These are phyloP conservation scores for Porodaedalea pini DNA, from an alignment of 1,284 basidiomycete genomes.

Conservation along the genomic window DNA sequence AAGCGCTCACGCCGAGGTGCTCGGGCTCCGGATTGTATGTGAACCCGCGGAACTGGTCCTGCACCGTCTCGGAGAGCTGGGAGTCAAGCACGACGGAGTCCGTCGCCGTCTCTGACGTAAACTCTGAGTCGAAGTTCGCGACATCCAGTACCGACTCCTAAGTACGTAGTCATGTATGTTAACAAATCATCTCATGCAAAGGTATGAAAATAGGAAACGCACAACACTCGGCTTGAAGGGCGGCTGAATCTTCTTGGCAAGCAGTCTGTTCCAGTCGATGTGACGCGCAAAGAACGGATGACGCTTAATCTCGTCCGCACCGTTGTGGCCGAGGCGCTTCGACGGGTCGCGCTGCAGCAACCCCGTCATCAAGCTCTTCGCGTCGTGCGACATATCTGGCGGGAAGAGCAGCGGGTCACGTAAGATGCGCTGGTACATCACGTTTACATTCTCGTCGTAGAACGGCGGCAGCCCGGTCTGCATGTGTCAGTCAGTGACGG, in stretches of 20 bases:
- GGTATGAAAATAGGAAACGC: conserved; percentile 30
- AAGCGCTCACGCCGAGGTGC: conserved; percentile 15
- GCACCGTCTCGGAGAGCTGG: conserved; percentile 88
- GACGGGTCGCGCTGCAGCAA: conserved; percentile 88
- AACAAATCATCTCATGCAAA: background rate
- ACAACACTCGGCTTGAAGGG: conserved; percentile 98
- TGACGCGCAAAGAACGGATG: conserved; percentile 96
- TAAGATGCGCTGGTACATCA: conserved; percentile 97
- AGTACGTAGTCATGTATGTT: conserved; percentile 5
- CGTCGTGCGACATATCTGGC: conserved; percentile 85
- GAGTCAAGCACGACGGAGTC: conserved; percentile 94
- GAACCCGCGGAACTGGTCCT: conserved; percentile 90
- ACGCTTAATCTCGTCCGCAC: conserved; percentile 94
- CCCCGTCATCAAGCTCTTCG: conserved; percentile 82
- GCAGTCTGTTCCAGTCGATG: conserved; percentile 88
- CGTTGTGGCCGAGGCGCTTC: conserved; percentile 83
- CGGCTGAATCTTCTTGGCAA: conserved; percentile 95
- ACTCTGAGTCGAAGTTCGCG: conserved; percentile 93
- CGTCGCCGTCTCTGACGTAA: conserved; percentile 88
- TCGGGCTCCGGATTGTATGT: conserved; percentile 70
- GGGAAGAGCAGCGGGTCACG: conserved; percentile 94
- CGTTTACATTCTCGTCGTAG: conserved; percentile 98
- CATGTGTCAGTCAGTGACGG: background rate
- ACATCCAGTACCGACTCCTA: conserved; percentile 80
- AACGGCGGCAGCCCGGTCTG: conserved; percentile 95